These are phyloP conservation scores for Vigna reflexopilosa DNA, from an alignment of 306 rosid species.

Conservation along the genomic window DNA sequence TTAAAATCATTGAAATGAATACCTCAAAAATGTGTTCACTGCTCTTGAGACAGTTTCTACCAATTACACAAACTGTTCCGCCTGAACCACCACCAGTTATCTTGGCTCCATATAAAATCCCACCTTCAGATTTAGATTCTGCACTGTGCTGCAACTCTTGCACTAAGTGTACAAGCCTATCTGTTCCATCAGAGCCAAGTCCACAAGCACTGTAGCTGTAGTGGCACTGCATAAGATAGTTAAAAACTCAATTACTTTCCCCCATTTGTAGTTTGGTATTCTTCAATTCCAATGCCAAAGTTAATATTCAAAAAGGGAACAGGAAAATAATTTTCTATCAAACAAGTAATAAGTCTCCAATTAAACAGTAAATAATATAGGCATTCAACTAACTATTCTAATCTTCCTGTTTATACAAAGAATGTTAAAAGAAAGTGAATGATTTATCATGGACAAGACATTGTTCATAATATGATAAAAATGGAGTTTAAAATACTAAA, in stretches of 20 bases:
- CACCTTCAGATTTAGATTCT: slow-evolving; percentile 63
- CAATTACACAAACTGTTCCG: slow-evolving; percentile 91
- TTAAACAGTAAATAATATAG: background rate
- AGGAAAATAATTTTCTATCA: background rate
- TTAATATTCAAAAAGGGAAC: slow-evolving; percentile 9
- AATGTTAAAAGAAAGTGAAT: background rate
- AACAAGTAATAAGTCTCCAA: slow-evolving; percentile 4
- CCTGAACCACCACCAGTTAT: slow-evolving; percentile 98
- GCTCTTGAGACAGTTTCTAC: slow-evolving; percentile 74
- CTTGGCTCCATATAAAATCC: slow-evolving; percentile 84
- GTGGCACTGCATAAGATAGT: slow-evolving; percentile 73
- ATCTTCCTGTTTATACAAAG: background rate
- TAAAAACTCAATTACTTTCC: background rate
- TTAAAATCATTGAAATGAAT: slow-evolving; percentile 35
- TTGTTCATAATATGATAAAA: slow-evolving; percentile 13
- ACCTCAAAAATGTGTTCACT: slow-evolving; percentile 91
- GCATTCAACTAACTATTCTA: background rate
- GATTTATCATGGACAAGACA: slow-evolving; percentile 7
- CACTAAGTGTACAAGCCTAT: slow-evolving; percentile 85
- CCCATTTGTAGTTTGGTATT: slow-evolving; percentile 25
- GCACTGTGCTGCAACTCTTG: slow-evolving; percentile 81
- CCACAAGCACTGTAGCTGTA: slow-evolving; percentile 90
- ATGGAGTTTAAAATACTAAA: slow-evolving; percentile 6
- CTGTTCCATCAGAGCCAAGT: slow-evolving; percentile 91
- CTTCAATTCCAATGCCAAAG: slow-evolving; percentile 20